Evolutionary conservation across 75 land plant genomes (phyloP).

Genomic region (Cunninghamia lanceolata): DNA sequence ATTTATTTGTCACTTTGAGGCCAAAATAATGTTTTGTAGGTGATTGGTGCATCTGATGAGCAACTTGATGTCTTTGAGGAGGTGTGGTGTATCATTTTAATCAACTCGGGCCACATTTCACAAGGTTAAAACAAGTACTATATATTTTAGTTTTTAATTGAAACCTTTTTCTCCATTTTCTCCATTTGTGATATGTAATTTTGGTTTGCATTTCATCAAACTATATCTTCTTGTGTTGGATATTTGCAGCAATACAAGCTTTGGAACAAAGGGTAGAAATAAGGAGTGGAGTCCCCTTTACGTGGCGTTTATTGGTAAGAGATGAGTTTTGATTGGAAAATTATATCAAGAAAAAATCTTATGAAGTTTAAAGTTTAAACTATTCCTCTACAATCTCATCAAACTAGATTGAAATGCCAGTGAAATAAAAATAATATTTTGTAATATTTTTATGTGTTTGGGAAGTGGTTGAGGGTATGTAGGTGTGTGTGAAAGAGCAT

Average conservation of each 20-base stretch:
- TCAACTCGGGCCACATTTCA: conserved; percentile 50
- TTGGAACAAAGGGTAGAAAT: conserved; percentile 30
- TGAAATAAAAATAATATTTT: neutral
- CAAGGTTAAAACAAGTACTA: conserved; percentile 37
- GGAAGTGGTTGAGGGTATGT: neutral
- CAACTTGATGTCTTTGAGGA: conserved; percentile 92
- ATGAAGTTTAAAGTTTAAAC: neutral
- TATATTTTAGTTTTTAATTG: neutral
- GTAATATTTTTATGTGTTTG: neutral
- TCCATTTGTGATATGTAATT: neutral
- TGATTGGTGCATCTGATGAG: conserved; percentile 97
- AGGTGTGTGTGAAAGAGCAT: neutral
- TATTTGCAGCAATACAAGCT: conserved; percentile 40
- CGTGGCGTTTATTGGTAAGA: conserved; percentile 64
- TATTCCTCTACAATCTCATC: neutral
- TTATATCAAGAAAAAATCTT: neutral
- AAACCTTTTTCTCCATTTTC: neutral
- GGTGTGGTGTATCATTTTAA: conserved; percentile 51
- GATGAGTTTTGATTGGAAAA: neutral
- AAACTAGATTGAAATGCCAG: neutral
- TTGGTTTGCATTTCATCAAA: neutral
- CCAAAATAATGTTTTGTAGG: conserved; percentile 30
- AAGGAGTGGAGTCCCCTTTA: conserved; percentile 52
- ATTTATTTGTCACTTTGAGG: neutral
- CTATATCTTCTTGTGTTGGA: neutral